Percentiles rank a stretch among this genome's conserved stretches.
These are phyloP conservation scores for Aspergillus sp. DNA, from an alignment of 2,329 filamentous ascomycete species.

Conservation along the genomic window DNA sequence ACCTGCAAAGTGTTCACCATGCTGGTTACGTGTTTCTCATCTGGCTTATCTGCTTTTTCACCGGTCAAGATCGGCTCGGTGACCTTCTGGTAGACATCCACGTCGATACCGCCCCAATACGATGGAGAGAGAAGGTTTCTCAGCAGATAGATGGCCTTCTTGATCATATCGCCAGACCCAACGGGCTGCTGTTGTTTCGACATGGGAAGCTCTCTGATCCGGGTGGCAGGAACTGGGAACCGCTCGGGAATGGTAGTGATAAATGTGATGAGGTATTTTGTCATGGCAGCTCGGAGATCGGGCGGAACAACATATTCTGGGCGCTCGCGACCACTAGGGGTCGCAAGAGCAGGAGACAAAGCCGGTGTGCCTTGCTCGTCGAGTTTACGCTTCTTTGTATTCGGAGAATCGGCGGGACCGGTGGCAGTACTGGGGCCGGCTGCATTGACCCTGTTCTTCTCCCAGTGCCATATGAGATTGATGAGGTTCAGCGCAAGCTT, in stretches of 20 bases:
- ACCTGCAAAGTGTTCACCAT: constrained; percentile 94
- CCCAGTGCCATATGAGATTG: constrained; percentile 85
- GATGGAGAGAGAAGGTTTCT: constrained; percentile 75
- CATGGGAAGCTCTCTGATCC: constrained; percentile 47
- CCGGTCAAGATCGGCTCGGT: constrained; percentile 76
- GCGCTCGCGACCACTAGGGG: constrained; percentile 40
- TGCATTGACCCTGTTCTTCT: constrained; percentile 67
- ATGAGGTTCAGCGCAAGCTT: constrained; percentile 86
- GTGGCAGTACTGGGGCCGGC: constrained; percentile 27
- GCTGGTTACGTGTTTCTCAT: constrained; percentile 73
- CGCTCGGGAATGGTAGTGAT: constrained; percentile 84
- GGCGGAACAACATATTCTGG: constrained; percentile 60
- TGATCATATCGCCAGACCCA: constrained; percentile 66
- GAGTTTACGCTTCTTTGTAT: constrained; percentile 64
- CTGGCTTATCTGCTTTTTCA: constrained; percentile 73
- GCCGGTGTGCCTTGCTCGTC: constrained; percentile 52
- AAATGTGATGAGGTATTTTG: constrained; percentile 93
- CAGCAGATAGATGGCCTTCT: constrained; percentile 72
- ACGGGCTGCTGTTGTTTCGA: constrained; percentile 43
- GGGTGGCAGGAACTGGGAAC: constrained; percentile 64
- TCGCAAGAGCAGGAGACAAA: constrained; percentile 43
- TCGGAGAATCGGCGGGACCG: constrained; percentile 58
- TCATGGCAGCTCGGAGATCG: constrained; percentile 63
- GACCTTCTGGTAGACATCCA: constrained; percentile 84
- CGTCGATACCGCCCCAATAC: constrained; percentile 84